Evolutionary conservation across 129 eudicot genomes (phyloP), one percentile per base, ranked within the genome.

Genomic region (sunflower (Helianthus annuus)): DNA sequence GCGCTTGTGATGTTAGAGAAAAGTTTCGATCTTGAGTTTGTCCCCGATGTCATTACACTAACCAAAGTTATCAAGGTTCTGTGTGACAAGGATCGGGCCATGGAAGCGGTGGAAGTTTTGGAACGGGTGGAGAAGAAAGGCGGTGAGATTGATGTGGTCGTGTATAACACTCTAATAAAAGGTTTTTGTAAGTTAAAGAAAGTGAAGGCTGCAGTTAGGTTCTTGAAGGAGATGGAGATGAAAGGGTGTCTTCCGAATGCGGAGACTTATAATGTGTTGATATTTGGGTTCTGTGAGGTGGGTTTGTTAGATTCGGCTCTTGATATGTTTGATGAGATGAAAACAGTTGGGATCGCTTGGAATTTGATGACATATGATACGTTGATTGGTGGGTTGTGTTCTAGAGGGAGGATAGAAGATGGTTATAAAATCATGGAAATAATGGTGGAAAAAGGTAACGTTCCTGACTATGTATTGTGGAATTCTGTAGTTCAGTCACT

Each of bases 1-100:
- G 96, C 99, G 63, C 87, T 88, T 36, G 97, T 88, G 71, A 89
- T 95, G 83, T 54, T 95, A 22, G 97, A 95, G 53, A 90, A 90
- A 71, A 66, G 97, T 79, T 88, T 90, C 16, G 67, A 70, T 66
- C 71, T 78, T 57, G 96, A 90, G 40, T 83, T 82, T 81, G 83
- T 90, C 44, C 97, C 97, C 11, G 94, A 95, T 81, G 86, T 81
- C 19, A 76, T 95, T 71, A 61, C 94, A 0, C 19, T 86, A 27
- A 90, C 97, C 60, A 95, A 90, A 79, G 72, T 88, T 39, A 62
- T 95, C 38, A 91, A 79, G 32, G 46, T 78, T 40, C 73, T 90
- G 4, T 90, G 97, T 78, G 72, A 56, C 40, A 78, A 54, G 10
- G 94, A 89, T 62, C 96, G 96, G 11, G 79, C 71, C 0, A 40